Percentiles rank a stretch among this genome's conserved stretches.
Conservation (phyloP, 495 filamentous ascomycete species). For the Friedmanniomyces simplex region DNA sequence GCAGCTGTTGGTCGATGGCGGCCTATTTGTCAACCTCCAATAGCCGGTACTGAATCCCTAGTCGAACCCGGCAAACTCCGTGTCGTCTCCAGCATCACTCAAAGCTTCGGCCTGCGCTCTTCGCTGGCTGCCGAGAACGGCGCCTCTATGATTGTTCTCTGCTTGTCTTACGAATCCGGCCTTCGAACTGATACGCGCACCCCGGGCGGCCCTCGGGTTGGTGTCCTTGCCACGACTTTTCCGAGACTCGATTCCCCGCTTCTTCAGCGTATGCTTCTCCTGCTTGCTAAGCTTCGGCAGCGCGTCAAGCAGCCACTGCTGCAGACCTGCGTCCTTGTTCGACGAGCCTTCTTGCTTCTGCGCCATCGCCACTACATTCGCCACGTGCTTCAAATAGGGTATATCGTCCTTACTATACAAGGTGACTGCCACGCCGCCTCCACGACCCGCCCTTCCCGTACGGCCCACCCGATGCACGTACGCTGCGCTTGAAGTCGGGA, state of each 20-base stretch:
- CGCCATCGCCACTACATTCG: constrained; percentile 78
- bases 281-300: constrained; percentile 75
- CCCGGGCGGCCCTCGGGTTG: constrained; percentile 36
- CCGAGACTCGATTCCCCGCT: constrained; percentile 58
- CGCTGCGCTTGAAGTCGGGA: constrained; percentile 73
- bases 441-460: constrained; percentile 77
- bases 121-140: constrained; percentile 59
- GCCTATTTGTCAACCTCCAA: constrained; percentile 59
- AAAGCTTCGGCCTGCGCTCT: constrained; percentile 38
- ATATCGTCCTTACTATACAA: constrained; percentile 94
- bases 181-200: constrained; percentile 73
- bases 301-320: constrained; percentile 82
- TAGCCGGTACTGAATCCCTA: constrained; percentile 20
- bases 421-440: constrained; percentile 85
- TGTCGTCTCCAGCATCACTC: constrained; percentile 29
- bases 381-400: constrained; percentile 78
- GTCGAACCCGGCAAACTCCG: constrained; percentile 55
- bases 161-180: constrained; percentile 73
- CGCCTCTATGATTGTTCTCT: constrained; percentile 66
- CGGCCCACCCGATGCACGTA: constrained; percentile 92
- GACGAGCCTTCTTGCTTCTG: constrained; percentile 44
- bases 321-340: constrained; percentile 42
- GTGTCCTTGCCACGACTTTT: constrained; percentile 43
- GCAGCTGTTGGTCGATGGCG: constrained; percentile 79
- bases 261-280: constrained; percentile 71